A percentile compares a stretch with the other conserved stretches of the same genome.
Conservation (phyloP, 768 basidiomycete species). For the Tephrocybe rancida region DNA sequence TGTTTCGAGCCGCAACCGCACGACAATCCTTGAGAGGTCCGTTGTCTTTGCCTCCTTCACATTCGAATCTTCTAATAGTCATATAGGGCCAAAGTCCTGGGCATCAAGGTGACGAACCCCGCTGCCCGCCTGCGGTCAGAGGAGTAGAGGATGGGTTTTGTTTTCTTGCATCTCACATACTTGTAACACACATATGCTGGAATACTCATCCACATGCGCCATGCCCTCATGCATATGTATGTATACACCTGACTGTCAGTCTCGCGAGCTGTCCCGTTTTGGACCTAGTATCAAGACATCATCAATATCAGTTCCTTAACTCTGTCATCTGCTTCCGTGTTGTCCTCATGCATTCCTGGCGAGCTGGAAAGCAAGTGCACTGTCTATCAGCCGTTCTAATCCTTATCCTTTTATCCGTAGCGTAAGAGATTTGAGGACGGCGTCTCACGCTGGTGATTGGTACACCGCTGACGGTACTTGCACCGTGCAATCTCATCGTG, state of each 20-base stretch:
- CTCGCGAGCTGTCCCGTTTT: constrained; percentile 4
- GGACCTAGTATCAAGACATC: constrained; percentile 3
- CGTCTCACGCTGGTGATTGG: constrained; percentile 92
- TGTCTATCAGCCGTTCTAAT: neutral
- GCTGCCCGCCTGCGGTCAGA: constrained; percentile 93
- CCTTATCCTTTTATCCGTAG: constrained; percentile 7
- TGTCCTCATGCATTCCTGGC: constrained; percentile 18
- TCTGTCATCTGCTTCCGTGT: neutral
- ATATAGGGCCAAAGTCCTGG: constrained; percentile 77
- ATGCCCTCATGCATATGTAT: constrained; percentile 11
- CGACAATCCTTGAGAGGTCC: constrained; percentile 85
- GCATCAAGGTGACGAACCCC: constrained; percentile 93
- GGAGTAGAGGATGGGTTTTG: constrained; percentile 61
- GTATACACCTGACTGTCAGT: neutral
- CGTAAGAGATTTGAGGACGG: constrained; percentile 40
- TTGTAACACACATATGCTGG: constrained; percentile 60
- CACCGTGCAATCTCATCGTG: constrained; percentile 2
- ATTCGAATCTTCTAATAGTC: constrained; percentile 8
- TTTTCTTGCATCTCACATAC: constrained; percentile 39
- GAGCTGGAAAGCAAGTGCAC: constrained; percentile 20
- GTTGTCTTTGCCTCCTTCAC: constrained; percentile 16
- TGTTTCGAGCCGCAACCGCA: constrained; percentile 95
- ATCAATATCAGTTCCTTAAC: neutral
- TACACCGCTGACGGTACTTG: constrained; percentile 70
- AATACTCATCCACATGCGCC: constrained; percentile 52